Percentiles rank a stretch among this genome's conserved stretches.
These are phyloP conservation scores for Colletotrichum spinosum DNA, from an alignment of 2,329 filamentous ascomycete species.

Conservation along the genomic window DNA sequence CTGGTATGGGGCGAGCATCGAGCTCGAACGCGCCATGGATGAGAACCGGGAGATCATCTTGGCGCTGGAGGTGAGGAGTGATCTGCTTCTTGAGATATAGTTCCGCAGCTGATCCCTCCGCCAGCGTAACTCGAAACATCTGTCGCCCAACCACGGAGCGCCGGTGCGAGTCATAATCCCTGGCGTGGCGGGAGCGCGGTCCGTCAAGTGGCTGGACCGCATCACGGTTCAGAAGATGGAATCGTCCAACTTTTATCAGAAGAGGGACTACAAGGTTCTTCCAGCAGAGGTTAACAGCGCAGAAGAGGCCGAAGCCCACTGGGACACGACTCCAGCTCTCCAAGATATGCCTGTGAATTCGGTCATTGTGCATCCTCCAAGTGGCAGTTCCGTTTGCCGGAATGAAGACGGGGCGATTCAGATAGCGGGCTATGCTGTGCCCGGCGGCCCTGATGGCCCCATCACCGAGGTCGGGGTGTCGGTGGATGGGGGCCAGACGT, in stretches of 20 bases:
- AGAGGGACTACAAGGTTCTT: neutral
- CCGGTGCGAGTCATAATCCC: neutral
- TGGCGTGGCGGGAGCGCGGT: neutral
- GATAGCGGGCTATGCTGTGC: neutral
- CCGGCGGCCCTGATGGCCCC: neutral
- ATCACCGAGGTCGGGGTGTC: neutral
- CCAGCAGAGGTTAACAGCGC: neutral
- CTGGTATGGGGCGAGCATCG: neutral
- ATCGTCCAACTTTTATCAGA: neutral
- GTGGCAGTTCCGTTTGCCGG: neutral
- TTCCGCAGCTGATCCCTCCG: neutral
- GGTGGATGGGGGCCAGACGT: neutral
- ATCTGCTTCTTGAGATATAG: neutral
- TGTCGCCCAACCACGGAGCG: neutral
- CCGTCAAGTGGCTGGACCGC: constrained; percentile 1
- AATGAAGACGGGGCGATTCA: neutral
- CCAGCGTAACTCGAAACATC: neutral
- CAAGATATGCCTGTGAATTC: neutral
- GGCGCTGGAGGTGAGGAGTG: neutral
- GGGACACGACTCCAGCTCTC: neutral
- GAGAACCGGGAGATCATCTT: neutral
- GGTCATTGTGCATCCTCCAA: neutral
- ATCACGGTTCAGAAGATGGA: constrained; percentile 1
- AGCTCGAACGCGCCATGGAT: neutral
- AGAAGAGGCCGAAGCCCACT: neutral